Base-by-base conservation (phyloP, 2,329 filamentous ascomycete species). In the Epichloe elymi region DNA sequence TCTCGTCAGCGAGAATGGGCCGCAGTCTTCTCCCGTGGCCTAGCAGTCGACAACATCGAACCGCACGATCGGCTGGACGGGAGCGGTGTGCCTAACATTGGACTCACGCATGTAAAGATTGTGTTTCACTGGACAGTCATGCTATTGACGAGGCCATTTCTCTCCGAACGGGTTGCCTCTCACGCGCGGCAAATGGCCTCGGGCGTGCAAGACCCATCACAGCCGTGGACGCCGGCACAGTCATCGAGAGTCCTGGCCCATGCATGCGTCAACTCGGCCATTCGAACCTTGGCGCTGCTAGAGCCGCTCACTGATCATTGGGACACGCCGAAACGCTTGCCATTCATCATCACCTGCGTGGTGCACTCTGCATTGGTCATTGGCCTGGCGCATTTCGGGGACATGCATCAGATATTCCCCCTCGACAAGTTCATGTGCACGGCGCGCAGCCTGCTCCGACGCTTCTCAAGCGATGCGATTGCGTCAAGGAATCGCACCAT, bases 361-460 rank as follows among this genome's bases (percentile, higher is more conserved):
- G 71, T 72, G 54, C 65, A 70, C 19, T 67, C 69, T 0, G 67
- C 66, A 0, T 55, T 72, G 6, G 68, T 71, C 0, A 58, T 72
- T 1, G 70, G 69, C 1, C 61, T 70, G 1, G 68, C 68, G 1
- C 63, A 67, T 45, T 71, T 72, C 48, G 67, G 66, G 1, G 68
- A 72, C 54, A 63, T 71, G 37, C 65, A 70, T 48, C 52, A 53
- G 42, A 54, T 57, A 2, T 62, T 63, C 23, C 58, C 60, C 60
- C 48, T 63, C 2, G 52, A 55, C 19, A 58, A 55, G 44, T 57
- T 52, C 23, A 48, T 63, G 6, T 46, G 46, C 4, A 51, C 51
- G 11, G 60, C 57, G 3, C 56, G 56, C 12, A 51, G 51, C 35
- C 51, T 63, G 1, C 53, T 63, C 7, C 42, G 39, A 2, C 51